Evolutionary conservation across 345 rosid genomes (phyloP).

Genomic region (Eucalyptus polybractea): DNA sequence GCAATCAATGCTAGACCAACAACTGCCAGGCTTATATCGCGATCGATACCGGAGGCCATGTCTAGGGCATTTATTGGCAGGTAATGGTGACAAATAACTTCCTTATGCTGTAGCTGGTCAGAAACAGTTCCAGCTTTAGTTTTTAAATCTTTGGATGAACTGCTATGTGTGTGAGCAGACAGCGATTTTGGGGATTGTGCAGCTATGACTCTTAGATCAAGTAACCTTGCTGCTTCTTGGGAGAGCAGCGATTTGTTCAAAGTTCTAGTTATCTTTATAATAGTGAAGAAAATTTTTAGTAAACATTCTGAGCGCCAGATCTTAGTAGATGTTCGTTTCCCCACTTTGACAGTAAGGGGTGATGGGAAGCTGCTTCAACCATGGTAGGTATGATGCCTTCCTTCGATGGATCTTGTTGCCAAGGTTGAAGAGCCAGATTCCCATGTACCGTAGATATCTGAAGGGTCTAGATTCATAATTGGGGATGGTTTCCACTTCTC

Average conservation of each 20-base stretch:
- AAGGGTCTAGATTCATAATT: neutral
- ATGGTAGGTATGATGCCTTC: neutral
- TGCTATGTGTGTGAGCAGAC: neutral
- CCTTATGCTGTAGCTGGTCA: neutral
- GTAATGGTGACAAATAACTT: constrained; percentile 15
- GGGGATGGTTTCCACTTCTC: neutral
- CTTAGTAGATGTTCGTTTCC: neutral
- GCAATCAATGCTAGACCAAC: constrained; percentile 96
- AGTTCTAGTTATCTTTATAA: neutral
- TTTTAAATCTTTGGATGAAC: neutral
- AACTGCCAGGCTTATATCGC: constrained; percentile 65
- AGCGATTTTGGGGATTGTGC: neutral
- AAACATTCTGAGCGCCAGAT: neutral
- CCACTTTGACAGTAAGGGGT: neutral
- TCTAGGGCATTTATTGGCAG: constrained; percentile 97
- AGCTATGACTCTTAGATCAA: neutral
- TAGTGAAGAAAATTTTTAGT: neutral
- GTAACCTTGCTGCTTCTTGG: neutral
- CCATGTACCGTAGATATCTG: neutral
- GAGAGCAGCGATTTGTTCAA: neutral
- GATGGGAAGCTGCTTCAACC: neutral
- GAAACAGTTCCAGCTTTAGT: neutral
- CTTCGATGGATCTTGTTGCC: neutral
- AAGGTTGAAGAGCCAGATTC: neutral
- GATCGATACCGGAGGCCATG: constrained; percentile 74